Evolutionary conservation across 1,284 basidiomycete genomes (phyloP).

Genomic region (Garcileccinum viscosum): DNA sequence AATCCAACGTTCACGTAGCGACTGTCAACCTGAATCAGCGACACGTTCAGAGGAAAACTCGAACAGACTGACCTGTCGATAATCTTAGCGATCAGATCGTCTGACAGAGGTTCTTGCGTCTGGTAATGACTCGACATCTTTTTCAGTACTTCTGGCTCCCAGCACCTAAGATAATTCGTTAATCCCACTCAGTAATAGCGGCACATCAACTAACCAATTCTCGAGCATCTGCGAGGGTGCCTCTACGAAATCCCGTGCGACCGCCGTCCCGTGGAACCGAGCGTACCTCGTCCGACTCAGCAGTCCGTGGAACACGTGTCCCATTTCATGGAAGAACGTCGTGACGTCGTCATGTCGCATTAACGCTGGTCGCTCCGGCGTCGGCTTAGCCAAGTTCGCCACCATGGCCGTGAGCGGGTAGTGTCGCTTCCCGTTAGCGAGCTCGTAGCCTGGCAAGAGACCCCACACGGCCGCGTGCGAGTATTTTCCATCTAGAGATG

Average conservation of each 20-base stretch:
- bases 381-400: conserved; percentile 85
- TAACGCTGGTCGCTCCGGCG: conserved; percentile 78
- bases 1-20: no score
- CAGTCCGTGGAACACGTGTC: conserved; percentile 86
- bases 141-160: conserved; percentile 77
- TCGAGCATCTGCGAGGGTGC: conserved; percentile 91
- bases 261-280: conserved; percentile 81
- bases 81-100: conserved; percentile 76
- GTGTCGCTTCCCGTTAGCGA: conserved; percentile 60
- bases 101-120: conserved; percentile 72
- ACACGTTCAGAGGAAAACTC: neutral
- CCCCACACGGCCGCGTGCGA: conserved; percentile 88
- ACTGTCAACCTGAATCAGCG: no score
- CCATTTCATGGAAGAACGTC: conserved; percentile 85
- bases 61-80: conserved; percentile 67
- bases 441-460: conserved; percentile 65
- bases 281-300: conserved; percentile 74
- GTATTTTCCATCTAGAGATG: conserved; percentile 69
- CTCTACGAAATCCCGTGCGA: conserved; percentile 85
- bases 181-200: neutral
- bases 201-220: conserved; percentile 66
- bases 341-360: conserved; percentile 85
- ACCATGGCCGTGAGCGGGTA: conserved; percentile 86
- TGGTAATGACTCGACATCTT: conserved; percentile 76
- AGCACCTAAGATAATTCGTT: conserved; percentile 55